Base-by-base conservation (phyloP, 2,329 filamentous ascomycete genomes). In the Sclerotinia spermophila region DNA sequence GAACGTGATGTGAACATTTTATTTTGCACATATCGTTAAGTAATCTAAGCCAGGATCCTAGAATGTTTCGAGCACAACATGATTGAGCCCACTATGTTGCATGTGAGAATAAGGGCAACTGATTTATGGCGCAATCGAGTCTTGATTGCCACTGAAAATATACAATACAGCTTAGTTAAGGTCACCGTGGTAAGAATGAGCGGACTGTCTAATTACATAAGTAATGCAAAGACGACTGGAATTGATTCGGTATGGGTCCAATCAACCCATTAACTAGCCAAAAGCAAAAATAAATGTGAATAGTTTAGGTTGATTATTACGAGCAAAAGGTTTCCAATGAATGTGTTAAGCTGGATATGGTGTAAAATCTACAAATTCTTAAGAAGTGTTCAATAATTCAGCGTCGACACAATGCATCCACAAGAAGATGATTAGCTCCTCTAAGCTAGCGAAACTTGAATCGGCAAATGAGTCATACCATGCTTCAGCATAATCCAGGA, bases 281-380 rank as follows among this genome's bases (percentile, higher is more conserved):
- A 53, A 53, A 53, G n/a, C n/a, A 24, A 30, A 53, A 6, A n/a
- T n/a, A 53, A 53, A n/a, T 15, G 17, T 3, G n/a, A 17, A 17
- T 3, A 7, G 17, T 5, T 53, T 53, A 30, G 48, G 5, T 53
- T 6, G 13, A 17, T 53, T 30, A 17, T 3, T 27, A 53, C 15
- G 6, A 3, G 5, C 17, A 2, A 53, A 27, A 27, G 1, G 2
- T 0, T 17, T 53, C 17, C 6, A 17, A 30, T 4, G 1, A 15
- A 8, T 3, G n/a, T 3, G 13, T 2, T 53, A 13, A 51, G 48
- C 48, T 27, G 13, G n/a, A 51, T n/a, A 4, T 10, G 10, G 4
- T 4, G 10, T n/a, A 48, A 11, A 48, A 5, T 48, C 1, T n/a
- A 3, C 19, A 24, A 8, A 45, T 48, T 5, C n/a, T 3, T n/a